Evolutionary conservation across 805 yeast species (phyloP).

Genomic region (Candida dajiaensis): DNA sequence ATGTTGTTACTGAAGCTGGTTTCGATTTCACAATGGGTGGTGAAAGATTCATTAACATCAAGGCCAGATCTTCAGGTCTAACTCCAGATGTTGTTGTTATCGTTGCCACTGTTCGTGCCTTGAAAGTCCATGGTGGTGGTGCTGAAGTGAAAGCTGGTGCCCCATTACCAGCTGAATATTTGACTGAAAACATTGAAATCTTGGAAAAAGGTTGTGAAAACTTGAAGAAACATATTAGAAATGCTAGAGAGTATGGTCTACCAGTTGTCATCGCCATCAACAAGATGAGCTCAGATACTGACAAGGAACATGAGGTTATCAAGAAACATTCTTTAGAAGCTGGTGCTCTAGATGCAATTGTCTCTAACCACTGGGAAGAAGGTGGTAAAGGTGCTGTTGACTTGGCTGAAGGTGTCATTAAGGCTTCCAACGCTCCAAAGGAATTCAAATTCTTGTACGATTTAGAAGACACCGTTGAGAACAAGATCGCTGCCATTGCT

Average conservation of each 20-base stretch:
- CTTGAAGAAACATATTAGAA: conserved; percentile 83
- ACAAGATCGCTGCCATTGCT: conserved; percentile 75
- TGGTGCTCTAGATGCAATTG: conserved; percentile 91
- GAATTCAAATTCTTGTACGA: conserved; percentile 64
- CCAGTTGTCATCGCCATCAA: conserved; percentile 96
- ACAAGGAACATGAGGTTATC: conserved; percentile 72
- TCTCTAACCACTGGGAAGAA: conserved; percentile 90
- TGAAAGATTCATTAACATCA: conserved; percentile 92
- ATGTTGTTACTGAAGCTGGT: conserved; percentile 83
- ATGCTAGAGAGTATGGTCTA: conserved; percentile 77
- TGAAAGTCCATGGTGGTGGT: conserved; percentile 95
- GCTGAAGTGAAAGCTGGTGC: conserved; percentile 95
- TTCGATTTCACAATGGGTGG: conserved; percentile 92
- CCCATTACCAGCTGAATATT: conserved; percentile 75
- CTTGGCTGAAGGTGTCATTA: conserved; percentile 77
- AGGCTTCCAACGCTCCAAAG: conserved; percentile 50
- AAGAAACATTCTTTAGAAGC: conserved; percentile 77
- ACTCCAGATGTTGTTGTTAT: conserved; percentile 86
- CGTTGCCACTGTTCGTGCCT: conserved; percentile 95
- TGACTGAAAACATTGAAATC: conserved; percentile 73
- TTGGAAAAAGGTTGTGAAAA: conserved; percentile 79
- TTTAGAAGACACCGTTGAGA: conserved; percentile 65
- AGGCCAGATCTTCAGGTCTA: conserved; percentile 87
- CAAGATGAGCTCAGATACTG: conserved; percentile 77
- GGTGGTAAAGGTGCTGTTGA: conserved; percentile 90